Base-by-base conservation (phyloP, 768 basidiomycete species). In the Auricularia auricula-judae region DNA sequence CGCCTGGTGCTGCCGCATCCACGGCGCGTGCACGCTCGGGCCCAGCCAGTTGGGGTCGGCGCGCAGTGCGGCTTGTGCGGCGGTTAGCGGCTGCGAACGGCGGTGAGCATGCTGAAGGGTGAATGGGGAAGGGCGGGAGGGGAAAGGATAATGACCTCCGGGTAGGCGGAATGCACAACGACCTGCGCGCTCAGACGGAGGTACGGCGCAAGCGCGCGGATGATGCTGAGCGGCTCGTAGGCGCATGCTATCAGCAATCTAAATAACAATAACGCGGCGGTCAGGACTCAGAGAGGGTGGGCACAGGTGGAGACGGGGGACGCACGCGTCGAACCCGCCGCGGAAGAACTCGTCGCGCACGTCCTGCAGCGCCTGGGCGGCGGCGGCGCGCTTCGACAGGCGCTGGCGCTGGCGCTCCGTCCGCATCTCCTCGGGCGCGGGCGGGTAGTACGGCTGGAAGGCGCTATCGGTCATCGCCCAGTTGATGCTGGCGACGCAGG, bases 321-420 rank as follows among this genome's bases (percentile, higher is more conserved):
- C 85, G 68, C 67, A 93, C 90, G 86, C 88, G 65, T 98, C 94
- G 74, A 93, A 99, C 69, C 87, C 90, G 23, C 94, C 96, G 1
- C 77, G 73, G 70, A 94, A 93, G 3, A 95, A 78, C 62, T 96
- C 94, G 64, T 90, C 84, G 39, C 95, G 82, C 21, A 84, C 84
- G 51, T 73, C 79, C 63, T 79, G 77, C 10, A 97, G 74, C 39
- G 81, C 72, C 43, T 89, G 84, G 3, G 83, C 79, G n/a, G 85
- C 82, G 3, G 77, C 79, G 72, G 88, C 92, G 54, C 94, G 86
- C 74, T 93, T 94, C 69, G 84, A 84, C 21, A 91, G 74, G 35
- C 91, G 82, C 36, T 78, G 70, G 68, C 84, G 86, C 71, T 91
- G 88, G 62, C 84, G 83, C 42, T 91, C 89, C 12, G 88, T 89